Evolutionary conservation across 2,329 filamentous ascomycete genomes (phyloP), one percentile per base, ranked within the genome.

Genomic region (Paradendryphiella salina): DNA sequence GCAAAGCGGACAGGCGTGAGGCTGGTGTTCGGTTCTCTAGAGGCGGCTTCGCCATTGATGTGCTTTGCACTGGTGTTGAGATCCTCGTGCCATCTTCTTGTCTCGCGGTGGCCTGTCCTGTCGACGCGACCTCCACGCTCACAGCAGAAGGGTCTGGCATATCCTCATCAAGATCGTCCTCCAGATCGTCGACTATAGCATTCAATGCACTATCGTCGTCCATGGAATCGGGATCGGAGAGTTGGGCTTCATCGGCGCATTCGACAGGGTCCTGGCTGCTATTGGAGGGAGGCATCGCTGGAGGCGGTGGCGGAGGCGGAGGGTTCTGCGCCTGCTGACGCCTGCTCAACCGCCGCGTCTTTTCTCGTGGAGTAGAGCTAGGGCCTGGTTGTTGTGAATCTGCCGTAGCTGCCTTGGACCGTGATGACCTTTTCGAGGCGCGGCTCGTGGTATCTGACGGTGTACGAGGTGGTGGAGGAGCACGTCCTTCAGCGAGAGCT

Each of bases 71-170:
- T 4, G 93, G 92, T 1, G 92, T 96, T 7, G 87, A 83, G 47
- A 97, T 85, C 52, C 89, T 82, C 3, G 90, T 95, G 4, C 93
- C 93, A 69, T 96, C 92, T 63, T 96, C 93, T 66, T 94, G 93
- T 43, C 88, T 87, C 32, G 93, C 93, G 1, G 90, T 96, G 11
- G 96, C 87, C 67, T 90, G 95, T 11, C 91, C 93, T 15, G 86
- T 88, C 14, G 88, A 85, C 32, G 87, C 91, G 34, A 96, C 84
- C 72, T 97, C 93, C 70, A 99, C 83, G 65, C 90, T 96, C 26
- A 97, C 90, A 5, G 94, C 92, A 3, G 89, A 88, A 2, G 91
- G 89, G 62, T 94, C 90, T 5, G 87, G 82, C n/a, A 82, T 79
- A n/a, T 83, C 82, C 23, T 63, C 63, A 47, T 90, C 82, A 29